Evolutionary conservation across 2,329 filamentous ascomycete species (phyloP), one percentile per base, ranked within the genome.

Genomic region (Fusarium solani-melongenae): DNA sequence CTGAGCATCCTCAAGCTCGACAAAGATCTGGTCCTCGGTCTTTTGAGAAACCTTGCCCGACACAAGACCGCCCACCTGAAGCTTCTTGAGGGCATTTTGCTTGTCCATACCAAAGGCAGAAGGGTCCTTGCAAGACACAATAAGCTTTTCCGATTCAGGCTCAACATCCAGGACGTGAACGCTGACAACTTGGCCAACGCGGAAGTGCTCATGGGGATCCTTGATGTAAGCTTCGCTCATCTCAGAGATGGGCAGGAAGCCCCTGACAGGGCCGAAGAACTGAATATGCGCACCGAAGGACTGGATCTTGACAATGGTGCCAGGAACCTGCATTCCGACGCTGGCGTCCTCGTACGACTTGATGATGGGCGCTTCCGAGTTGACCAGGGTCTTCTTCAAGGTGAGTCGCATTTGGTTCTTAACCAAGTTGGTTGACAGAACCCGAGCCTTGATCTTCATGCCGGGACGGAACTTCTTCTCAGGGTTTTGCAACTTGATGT

Each of bases 161-260:
- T 97, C 91, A 58, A 98, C 91, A 58, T 92, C 93, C 36, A 98
- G 83, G n/a, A 97, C 91, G 78, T 96, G 94, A 22, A 98, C 93
- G 78, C 91, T 97, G 74, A 99, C 92, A 2, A 97, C 96, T 81
- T 99, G 96, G 1, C 96, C 97, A 49, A 91, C 84, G 38, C 92
- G 91, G 85, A 99, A 99, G 83, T 98, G 95, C 78, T 97, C 92
- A 53, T 90, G 90, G 6, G 96, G 95, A 78, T 98, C 93, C 75
- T 93, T 90, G 78, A 99, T 98, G 79, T 93, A 98, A 12, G 95
- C 95, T 81, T 99, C 96, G 81, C 96, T 98, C 96, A 99, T 99
- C 83, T 99, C 96, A 1, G 94, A 94, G 1, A 97, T 92, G 3
- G 96, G 96, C 63, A 99, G 87, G 85, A 97, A 99, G 10, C 93